Evolutionary conservation across 2,329 filamentous ascomycete species (phyloP), one percentile per base, ranked within the genome.

Genomic region (Byssochlamys sp.): DNA sequence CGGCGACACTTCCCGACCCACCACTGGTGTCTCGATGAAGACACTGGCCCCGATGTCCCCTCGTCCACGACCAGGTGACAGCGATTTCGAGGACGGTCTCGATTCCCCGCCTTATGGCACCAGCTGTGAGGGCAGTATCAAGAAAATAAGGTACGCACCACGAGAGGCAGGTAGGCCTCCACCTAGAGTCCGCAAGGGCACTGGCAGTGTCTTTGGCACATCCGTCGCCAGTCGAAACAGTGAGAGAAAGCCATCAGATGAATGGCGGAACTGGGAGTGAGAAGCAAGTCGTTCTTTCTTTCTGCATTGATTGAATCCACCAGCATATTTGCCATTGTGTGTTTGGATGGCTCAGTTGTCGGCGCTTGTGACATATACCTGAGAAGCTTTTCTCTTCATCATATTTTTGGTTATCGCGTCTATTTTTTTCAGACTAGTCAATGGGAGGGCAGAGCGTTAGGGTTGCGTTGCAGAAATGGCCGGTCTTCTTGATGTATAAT

Each of bases 21-120:
- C 67, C 7, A 75, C 73, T 1, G 73, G 73, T 2, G 71, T 76
- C 2, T 76, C 74, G 2, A 75, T 76, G 73, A 71, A 73, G 60
- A 76, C 74, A 0, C 64, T 76, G 35, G 65, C 68, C 2, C 73
- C 73, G 1, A 67, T 69, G 59, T 76, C 74, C 6, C 73, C 73
- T 10, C 67, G 72, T 1, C 67, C 67, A 2, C 61, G 69, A 27
- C 68, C 69, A 9, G 71, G 69, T 0, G 71, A 74, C 53, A 70
- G 66, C 45, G 70, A 71, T 55, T 68, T 65, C 50, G 71, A 73
- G 5, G 68, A 69, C 19, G 65, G 67, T 7, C 10, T 60, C n/a
- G 66, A 70, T 14, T 67, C 54, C 3, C 54, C 54, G 2, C 4
- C 61, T 35, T 58, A 64, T 59, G 57, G 63, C 53, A 59, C 56